Evolutionary conservation across 768 basidiomycete species (phyloP).

Genomic region (Cyclocybe cylindracea): DNA sequence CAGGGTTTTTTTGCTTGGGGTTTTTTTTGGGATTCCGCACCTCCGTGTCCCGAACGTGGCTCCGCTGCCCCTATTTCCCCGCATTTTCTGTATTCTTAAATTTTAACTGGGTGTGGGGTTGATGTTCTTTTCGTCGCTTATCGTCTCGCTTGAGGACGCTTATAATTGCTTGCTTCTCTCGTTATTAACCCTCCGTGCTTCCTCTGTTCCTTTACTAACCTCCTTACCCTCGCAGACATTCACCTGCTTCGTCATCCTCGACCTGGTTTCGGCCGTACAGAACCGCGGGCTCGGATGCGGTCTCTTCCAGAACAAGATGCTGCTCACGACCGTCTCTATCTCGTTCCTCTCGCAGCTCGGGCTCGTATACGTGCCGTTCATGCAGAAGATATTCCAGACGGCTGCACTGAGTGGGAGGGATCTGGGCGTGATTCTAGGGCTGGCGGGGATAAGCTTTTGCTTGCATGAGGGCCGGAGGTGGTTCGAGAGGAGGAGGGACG

Average conservation of each 20-base stretch:
- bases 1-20: too few species aligned
- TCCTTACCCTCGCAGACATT: constrained; percentile 79
- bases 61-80: too few species aligned
- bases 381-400: constrained; percentile 95
- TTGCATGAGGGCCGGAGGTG: constrained; percentile 79
- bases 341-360: constrained; percentile 85
- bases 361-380: constrained; percentile 86
- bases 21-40: too few species aligned
- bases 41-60: too few species aligned
- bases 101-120: too few species aligned
- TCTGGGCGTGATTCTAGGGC: constrained; percentile 63
- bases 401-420: constrained; percentile 73
- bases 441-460: constrained; percentile 65
- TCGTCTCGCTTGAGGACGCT: too few species aligned
- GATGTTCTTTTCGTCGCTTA: too few species aligned
- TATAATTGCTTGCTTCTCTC: constrained; percentile 26
- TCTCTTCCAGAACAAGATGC: constrained; percentile 84
- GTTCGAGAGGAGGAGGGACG: constrained; percentile 69
- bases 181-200: constrained; percentile 90
- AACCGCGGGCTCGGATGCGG: constrained; percentile 90
- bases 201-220: background rate
- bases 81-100: too few species aligned
- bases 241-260: constrained; percentile 95
- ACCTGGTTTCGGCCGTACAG: constrained; percentile 92
- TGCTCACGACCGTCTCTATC: constrained; percentile 82